Evolutionary conservation across 352 stramenopile species (phyloP).

Genomic region (Phytophthora parvispora): DNA sequence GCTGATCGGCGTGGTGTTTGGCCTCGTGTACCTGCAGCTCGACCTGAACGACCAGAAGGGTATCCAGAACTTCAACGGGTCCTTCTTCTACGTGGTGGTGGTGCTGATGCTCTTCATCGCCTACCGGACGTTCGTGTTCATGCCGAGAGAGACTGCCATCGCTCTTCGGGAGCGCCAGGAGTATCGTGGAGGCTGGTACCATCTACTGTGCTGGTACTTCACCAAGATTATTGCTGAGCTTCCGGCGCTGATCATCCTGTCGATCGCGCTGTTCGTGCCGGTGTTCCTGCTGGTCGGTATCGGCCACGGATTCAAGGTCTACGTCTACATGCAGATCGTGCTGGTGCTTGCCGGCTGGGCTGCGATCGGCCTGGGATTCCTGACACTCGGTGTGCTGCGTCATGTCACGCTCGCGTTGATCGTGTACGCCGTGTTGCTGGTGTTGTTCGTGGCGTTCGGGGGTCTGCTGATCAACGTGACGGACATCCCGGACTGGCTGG

Average conservation of each 20-base stretch:
- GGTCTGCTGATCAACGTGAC: constrained; percentile 56
- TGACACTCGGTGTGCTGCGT: constrained; percentile 39
- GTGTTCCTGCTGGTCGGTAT: constrained; percentile 60
- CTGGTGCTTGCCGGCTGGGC: constrained; percentile 47
- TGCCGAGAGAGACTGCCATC: constrained; percentile 55
- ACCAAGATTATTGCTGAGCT: constrained; percentile 57
- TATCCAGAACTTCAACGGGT: constrained; percentile 62
- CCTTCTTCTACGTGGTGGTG: constrained; percentile 64
- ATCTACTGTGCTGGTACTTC: constrained; percentile 54
- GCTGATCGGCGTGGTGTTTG: constrained; percentile 58
- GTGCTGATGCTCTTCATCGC: constrained; percentile 57
- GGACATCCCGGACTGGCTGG: constrained; percentile 55
- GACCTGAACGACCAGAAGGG: constrained; percentile 54
- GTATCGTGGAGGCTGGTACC: constrained; percentile 50
- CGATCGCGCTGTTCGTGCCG: constrained; percentile 49
- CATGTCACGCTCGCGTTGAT: constrained; percentile 44
- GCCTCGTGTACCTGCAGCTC: constrained; percentile 53
- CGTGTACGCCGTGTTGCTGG: constrained; percentile 39
- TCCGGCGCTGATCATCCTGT: constrained; percentile 45
- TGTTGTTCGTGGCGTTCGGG: constrained; percentile 54
- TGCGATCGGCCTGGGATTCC: constrained; percentile 41
- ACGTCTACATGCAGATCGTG: constrained; percentile 59
- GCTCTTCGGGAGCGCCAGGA: constrained; percentile 53
- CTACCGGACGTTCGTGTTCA: constrained; percentile 46
- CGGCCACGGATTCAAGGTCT: constrained; percentile 45